Evolutionary conservation across 1,284 basidiomycete species (phyloP), one percentile per base, ranked within the genome.

Genomic region (Malassezia equina): DNA sequence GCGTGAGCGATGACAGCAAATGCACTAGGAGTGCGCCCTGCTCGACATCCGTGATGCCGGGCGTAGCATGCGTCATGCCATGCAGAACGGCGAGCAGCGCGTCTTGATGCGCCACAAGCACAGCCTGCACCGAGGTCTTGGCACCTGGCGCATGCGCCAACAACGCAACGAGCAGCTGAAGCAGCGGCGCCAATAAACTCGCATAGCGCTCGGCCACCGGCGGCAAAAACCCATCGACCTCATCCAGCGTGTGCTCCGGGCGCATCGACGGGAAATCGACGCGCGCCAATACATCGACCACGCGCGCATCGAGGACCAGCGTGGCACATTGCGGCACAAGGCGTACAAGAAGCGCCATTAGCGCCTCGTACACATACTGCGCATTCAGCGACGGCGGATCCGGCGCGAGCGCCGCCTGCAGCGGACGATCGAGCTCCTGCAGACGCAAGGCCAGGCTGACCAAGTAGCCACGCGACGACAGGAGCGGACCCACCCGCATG

Each of bases 301-400:
- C 66, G 49, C 86, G 84, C 3, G 84, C 81, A 58, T 91, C 89
- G 7, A 95, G 76, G 24, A 96, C 77, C 47, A 84, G 82, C 69
- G 94, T 90, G 0, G 90, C 88, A 2, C 91, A 91, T 0, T 82
- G 86, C 67, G 89, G 84, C 0, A 88, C 84, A 76, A 95, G 82
- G 27, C 88, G 82, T 25, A 86, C 82, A 52, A 96, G 82, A 61
- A 94, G 79, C 0, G 88, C 86, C 80, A 94, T 84, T 76, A 91
- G 90, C 13, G 90, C 83, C 75, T 96, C 93, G 69, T 93, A 96
- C 13, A 96, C 88, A 76, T 94, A 96, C 43, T 93, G 79, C 0
- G 88, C 81, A 68, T 95, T 93, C 19, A 98, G 77, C 59, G 89
- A 86, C 87, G 88, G 86, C 47, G 90, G 89, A 75, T 95, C 90